Conservation (phyloP, 805 yeast species). For the Lipomyces anomalus region DNA sequence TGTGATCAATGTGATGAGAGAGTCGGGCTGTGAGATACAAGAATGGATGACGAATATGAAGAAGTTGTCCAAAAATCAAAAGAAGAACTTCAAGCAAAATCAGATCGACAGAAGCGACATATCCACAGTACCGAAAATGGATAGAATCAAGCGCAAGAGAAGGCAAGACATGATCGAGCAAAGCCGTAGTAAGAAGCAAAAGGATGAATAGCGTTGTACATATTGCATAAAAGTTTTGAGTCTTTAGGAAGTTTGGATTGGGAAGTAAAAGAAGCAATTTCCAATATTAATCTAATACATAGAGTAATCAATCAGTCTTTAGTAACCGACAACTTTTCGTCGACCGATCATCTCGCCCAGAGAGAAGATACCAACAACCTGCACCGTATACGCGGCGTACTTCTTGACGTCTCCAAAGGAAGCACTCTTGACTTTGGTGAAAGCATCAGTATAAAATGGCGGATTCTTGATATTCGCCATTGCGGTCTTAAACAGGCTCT, state of each 20-base stretch:
- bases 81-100: slow-evolving; percentile 34
- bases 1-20: slow-evolving; percentile 90
- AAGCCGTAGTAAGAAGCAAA: no score
- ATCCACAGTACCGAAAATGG: slow-evolving; percentile 45
- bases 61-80: slow-evolving; percentile 58
- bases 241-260: no score
- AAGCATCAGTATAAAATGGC: slow-evolving; percentile 40
- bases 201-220: no score
- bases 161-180: slow-evolving; percentile 26
- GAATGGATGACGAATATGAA: slow-evolving; percentile 76
- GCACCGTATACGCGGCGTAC: slow-evolving; percentile 72
- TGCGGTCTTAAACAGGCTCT: slow-evolving; percentile 58
- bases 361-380: slow-evolving; percentile 84
- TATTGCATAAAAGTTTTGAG: neutral
- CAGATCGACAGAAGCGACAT: slow-evolving; percentile 58
- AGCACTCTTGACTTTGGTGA: neutral
- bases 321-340: slow-evolving; percentile 85
- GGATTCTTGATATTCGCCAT: slow-evolving; percentile 32
- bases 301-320: slow-evolving; percentile 1
- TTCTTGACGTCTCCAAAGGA: slow-evolving; percentile 28
- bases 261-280: no score
- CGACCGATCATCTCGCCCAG: slow-evolving; percentile 96
- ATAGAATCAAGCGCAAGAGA: slow-evolving; percentile 33
- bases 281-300: neutral
- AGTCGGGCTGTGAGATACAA: slow-evolving; percentile 65